Base-by-base conservation (phyloP, 441 rosid genomes). In the Omphalea diandra region DNA sequence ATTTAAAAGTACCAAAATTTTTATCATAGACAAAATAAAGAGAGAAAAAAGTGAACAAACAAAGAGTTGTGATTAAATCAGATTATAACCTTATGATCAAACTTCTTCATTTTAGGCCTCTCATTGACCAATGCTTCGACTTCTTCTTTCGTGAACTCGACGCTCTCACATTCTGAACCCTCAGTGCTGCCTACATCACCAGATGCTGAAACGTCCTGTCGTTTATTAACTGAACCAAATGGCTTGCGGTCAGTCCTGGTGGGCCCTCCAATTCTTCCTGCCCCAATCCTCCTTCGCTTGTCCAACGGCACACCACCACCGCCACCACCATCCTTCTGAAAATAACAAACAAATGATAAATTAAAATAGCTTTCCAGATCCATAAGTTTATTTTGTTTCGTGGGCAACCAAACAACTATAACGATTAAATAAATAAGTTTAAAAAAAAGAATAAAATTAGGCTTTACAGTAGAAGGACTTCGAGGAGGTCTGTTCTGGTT, bases 401-500 rank as follows among this genome's bases (percentile, higher is more conserved):
- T 32, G 5, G 17, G 20, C 18, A 73, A 41, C 56, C 38, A 36
- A 49, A 22, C 55, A 57, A 2, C 17, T 43, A 12, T 15, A 27
- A 27, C 4, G 40, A 71, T 11, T 10, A 54, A 33, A 31, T 12
- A 24, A 36, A 17, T 29, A 0, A 18, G 24, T 12, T 5, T 5
- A 1, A 2, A 4, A 14, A 59, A 17, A 24, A 26, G 2, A 18
- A 69, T 35, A 26, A 5, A 27, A 17, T 3, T 14, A 26, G 9
- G 54, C n/a, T 36, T 84, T 85, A 91, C 96, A 22, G 77, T 7
- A 20, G 75, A 73, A 18, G 97, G 93, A 58, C 90, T 92, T 24
- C 90, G 97, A 11, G 99, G 99, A 55, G 89, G 84, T 64, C 90
- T 79, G 66, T 90, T 94, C 84, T 94, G 98, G 65, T 83, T 87